Conservation (phyloP, 2,329 filamentous ascomycete genomes). For the Cladosporium sp. region DNA sequence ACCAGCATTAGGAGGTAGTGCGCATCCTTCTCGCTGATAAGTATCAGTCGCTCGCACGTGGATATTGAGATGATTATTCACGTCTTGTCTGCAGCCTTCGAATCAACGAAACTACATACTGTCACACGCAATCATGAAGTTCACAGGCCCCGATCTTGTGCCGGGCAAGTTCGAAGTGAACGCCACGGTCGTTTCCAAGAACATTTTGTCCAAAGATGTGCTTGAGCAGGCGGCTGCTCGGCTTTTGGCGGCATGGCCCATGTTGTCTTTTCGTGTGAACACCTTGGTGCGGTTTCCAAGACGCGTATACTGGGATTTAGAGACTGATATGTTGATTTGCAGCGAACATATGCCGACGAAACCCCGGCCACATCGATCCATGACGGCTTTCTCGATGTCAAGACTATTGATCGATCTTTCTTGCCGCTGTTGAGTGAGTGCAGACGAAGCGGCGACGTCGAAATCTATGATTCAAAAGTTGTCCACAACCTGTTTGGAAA, state of each 20-base stretch:
- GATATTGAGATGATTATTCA: neutral
- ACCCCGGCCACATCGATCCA: neutral
- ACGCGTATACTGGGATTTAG: neutral
- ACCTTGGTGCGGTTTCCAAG: neutral
- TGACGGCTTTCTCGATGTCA: neutral
- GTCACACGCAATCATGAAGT: neutral
- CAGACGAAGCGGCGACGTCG: neutral
- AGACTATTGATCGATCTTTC: neutral
- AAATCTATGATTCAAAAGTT: neutral
- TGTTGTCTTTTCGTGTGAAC: conserved; percentile 1
- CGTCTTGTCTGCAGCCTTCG: neutral
- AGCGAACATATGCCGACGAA: conserved; percentile 1
- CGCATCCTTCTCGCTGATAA: neutral
- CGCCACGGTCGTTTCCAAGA: neutral
- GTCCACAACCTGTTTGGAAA: neutral
- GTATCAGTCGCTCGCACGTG: neutral
- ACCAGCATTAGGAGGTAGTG: neutral
- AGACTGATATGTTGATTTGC: neutral
- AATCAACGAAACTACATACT: neutral
- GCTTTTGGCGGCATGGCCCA: neutral
- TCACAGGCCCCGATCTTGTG: conserved; percentile 1
- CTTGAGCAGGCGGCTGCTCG: neutral
- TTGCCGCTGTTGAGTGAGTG: neutral
- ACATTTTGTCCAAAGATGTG: neutral
- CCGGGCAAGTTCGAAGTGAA: neutral